These are phyloP conservation scores for Pilobolus umbonatus DNA, from an alignment of 192 early-diverging fungal genomes.

Conservation along the genomic window DNA sequence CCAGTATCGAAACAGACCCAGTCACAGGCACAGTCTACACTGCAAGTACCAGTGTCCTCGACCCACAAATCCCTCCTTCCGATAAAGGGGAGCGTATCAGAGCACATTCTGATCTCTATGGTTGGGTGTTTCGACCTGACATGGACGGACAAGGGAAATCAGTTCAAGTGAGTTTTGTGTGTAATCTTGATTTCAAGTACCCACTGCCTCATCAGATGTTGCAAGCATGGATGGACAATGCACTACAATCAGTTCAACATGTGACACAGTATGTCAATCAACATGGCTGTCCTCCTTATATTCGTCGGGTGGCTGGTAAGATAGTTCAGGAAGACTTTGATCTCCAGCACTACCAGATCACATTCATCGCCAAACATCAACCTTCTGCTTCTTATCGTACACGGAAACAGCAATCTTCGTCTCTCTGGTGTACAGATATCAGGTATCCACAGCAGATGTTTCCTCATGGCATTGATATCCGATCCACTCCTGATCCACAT, in stretches of 20 bases:
- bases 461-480: slow-evolving; percentile 41
- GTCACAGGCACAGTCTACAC: slow-evolving; percentile 38
- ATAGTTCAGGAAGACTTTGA: slow-evolving; percentile 41
- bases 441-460: slow-evolving; percentile 37
- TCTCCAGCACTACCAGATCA: slow-evolving; percentile 37
- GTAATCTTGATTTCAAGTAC: slow-evolving; percentile 37
- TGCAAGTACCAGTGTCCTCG: slow-evolving; percentile 42
- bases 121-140: slow-evolving; percentile 45
- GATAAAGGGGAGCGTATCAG: slow-evolving; percentile 37
- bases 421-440: slow-evolving; percentile 43
- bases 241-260: slow-evolving; percentile 32
- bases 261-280: slow-evolving; percentile 41
- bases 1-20: slow-evolving; percentile 47
- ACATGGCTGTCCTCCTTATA: slow-evolving; percentile 51
- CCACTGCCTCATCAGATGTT: slow-evolving; percentile 34
- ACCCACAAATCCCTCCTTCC: slow-evolving; percentile 41
- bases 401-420: slow-evolving; percentile 17
- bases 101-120: slow-evolving; percentile 37
- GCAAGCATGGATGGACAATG: slow-evolving; percentile 20
- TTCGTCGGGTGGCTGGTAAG: slow-evolving; percentile 40
- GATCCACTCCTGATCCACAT: slow-evolving; percentile 35
- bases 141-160: slow-evolving; percentile 40
- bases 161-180: slow-evolving; percentile 35
- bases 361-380: slow-evolving; percentile 37
- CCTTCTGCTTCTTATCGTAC: slow-evolving; percentile 25